Conservation (phyloP, 2,329 filamentous ascomycete species). For the Trichophyton simii region DNA sequence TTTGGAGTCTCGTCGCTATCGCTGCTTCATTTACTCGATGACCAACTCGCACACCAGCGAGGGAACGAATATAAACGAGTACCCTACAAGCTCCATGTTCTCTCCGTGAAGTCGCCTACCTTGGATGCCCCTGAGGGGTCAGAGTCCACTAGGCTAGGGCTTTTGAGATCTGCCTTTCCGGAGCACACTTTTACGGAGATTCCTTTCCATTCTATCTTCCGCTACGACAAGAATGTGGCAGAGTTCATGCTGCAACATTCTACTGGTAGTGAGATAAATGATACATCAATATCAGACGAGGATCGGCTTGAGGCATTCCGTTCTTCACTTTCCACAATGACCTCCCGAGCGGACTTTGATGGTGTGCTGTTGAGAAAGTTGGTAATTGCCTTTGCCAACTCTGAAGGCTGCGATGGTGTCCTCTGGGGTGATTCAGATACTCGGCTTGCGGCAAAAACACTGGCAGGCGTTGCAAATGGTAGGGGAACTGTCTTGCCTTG, state of each 20-base stretch:
- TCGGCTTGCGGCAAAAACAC: constrained; percentile 68
- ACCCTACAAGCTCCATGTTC: constrained; percentile 50
- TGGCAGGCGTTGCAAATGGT: constrained; percentile 83
- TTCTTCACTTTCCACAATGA: constrained; percentile 54
- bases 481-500: constrained; percentile 72
- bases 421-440: constrained; percentile 82
- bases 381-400: constrained; percentile 52
- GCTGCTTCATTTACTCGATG: constrained; percentile 62
- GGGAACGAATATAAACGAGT: constrained; percentile 48
- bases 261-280: constrained; percentile 18
- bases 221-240: constrained; percentile 25
- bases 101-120: constrained; percentile 32
- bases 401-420: constrained; percentile 52
- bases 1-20: constrained; percentile 69
- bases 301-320: constrained; percentile 46
- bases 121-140: constrained; percentile 16
- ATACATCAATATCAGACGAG: constrained; percentile 23
- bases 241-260: constrained; percentile 24
- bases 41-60: constrained; percentile 54
- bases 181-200: constrained; percentile 51
- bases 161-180: constrained; percentile 49
- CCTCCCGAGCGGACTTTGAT: constrained; percentile 61
- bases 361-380: constrained; percentile 59
- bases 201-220: constrained; percentile 52
- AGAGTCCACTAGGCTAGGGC: constrained; percentile 26